Evolutionary conservation across 2,329 filamentous ascomycete genomes (phyloP).

Genomic region (Pseudogymnoascus sp.): DNA sequence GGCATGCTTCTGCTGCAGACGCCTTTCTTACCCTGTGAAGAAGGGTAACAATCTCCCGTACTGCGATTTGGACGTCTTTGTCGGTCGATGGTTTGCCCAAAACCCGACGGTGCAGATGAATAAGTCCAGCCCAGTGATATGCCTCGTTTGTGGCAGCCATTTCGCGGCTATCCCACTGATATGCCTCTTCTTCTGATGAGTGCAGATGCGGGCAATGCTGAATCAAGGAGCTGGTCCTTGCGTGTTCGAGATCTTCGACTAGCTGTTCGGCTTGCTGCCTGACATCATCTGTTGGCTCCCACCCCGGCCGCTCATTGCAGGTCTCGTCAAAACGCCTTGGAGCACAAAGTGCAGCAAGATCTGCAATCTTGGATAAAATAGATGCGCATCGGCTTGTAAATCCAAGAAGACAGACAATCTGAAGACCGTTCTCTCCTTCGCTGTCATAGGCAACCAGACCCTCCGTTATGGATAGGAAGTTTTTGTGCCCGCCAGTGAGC

Average conservation of each 20-base stretch:
- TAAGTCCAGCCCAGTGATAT: constrained; percentile 69
- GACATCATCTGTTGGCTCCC: constrained; percentile 49
- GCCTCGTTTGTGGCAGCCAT: constrained; percentile 66
- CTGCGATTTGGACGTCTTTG: constrained; percentile 51
- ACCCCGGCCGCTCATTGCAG: constrained; percentile 41
- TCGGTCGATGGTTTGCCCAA: constrained; percentile 51
- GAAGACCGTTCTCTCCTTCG: constrained; percentile 51
- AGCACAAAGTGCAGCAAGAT: constrained; percentile 62
- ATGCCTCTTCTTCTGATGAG: constrained; percentile 38
- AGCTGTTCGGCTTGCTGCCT: constrained; percentile 49
- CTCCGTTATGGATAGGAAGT: constrained; percentile 13
- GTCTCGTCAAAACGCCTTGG: constrained; percentile 49
- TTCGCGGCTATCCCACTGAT: constrained; percentile 51
- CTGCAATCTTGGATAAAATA: constrained; percentile 62
- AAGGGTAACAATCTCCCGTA: constrained; percentile 53
- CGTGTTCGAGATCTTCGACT: constrained; percentile 51
- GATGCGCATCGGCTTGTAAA: constrained; percentile 66
- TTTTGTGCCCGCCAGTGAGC: constrained; percentile 49
- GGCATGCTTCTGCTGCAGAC: constrained; percentile 63
- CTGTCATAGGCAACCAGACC: constrained; percentile 37
- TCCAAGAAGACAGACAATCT: constrained; percentile 73
- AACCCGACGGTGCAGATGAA: constrained; percentile 68
- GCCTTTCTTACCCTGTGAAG: constrained; percentile 55
- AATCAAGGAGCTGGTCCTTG: constrained; percentile 36
- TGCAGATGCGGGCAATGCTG: constrained; percentile 35